Base-by-base conservation (phyloP, 140 eudicot genomes). In the Bidens hawaiensis region DNA sequence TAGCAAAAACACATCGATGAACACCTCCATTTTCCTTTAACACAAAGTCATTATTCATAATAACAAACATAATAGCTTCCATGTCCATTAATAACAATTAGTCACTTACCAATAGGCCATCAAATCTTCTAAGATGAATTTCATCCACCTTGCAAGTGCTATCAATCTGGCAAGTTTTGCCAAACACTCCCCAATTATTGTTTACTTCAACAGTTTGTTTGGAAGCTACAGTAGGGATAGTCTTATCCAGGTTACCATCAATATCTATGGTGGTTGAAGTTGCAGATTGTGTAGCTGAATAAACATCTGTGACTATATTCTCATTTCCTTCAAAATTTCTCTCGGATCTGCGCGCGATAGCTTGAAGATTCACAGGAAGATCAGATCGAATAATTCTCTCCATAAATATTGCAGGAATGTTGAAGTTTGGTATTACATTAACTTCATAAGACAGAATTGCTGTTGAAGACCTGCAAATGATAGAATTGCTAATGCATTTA, bases 11-110 rank as follows among this genome's bases (percentile, higher is more conserved):
- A 64, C 91, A 87, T 46, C 98, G 88, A 67, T 91, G 98, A 58
- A 91, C 98, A 42, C 98, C 98, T 52, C 98, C 98, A 70, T 87
- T 70, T 85, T 91, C 98, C 98, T 91, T 71, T 78, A 85, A 61
- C 41, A 12, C 72, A 69, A 71, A 71, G 40, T 28, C 34, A 34
- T 59, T 49, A 60, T 58, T 47, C 78, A 64, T 38, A n/a, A 67
- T 16, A 50, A 27, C 36, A 21, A 24, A 72, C 56, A 50, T 19
- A 51, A 57, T 28, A 63, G n/a, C 54, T 67, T 28, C 45, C 57
- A 30, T 23, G 41, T 41, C 56, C 4, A 48, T 13, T 23, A 31
- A 65, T 45, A 73, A 63, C n/a, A 64, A 46, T 1, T 14, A 61
- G 65, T 76, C 33, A 72, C 30, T 80, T 87, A 91, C 99, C 99